Conservation (phyloP, 2,329 filamentous ascomycete species). For the Fusarium nanum region DNA sequence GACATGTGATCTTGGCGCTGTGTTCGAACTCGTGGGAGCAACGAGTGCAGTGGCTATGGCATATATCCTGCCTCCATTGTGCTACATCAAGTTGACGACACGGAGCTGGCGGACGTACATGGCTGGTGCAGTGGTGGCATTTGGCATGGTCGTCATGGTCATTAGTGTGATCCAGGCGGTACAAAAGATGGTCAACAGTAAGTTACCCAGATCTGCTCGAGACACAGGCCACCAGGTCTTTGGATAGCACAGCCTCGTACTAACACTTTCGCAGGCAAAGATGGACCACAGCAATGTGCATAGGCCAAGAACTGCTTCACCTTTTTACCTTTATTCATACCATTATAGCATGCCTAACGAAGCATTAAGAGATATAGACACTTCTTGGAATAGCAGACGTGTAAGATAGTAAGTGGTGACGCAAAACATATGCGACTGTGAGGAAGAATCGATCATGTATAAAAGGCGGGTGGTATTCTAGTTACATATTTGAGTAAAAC, state of each 20-base stretch:
- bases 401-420: slow-evolving; percentile 23
- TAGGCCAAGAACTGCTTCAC: slow-evolving; percentile 19
- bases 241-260: not conserved
- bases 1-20: slow-evolving; percentile 92
- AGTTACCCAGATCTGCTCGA: slow-evolving; percentile 2
- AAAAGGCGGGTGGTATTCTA: slow-evolving; percentile 29
- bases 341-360: slow-evolving; percentile 24
- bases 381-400: slow-evolving; percentile 10
- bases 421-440: slow-evolving; percentile 8
- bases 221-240: not conserved
- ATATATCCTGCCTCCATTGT: slow-evolving; percentile 93
- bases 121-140: slow-evolving; percentile 77
- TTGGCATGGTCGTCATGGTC: slow-evolving; percentile 83
- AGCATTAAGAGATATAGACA: slow-evolving; percentile 35
- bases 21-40: slow-evolving; percentile 95
- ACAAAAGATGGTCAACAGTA: slow-evolving; percentile 71
- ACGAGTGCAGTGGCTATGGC: slow-evolving; percentile 94
- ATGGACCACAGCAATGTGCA: slow-evolving; percentile 44
- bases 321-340: slow-evolving; percentile 14
- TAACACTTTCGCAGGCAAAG: slow-evolving; percentile 42
- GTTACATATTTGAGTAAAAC: slow-evolving; percentile 4
- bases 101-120: slow-evolving; percentile 79
- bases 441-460: slow-evolving; percentile 7
- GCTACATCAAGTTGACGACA: slow-evolving; percentile 92
- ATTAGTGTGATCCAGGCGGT: slow-evolving; percentile 82